Percentiles rank a stretch among this genome's conserved stretches.
Conservation (phyloP, 1,284 basidiomycete genomes). For the Fomitopsis palustris region DNA sequence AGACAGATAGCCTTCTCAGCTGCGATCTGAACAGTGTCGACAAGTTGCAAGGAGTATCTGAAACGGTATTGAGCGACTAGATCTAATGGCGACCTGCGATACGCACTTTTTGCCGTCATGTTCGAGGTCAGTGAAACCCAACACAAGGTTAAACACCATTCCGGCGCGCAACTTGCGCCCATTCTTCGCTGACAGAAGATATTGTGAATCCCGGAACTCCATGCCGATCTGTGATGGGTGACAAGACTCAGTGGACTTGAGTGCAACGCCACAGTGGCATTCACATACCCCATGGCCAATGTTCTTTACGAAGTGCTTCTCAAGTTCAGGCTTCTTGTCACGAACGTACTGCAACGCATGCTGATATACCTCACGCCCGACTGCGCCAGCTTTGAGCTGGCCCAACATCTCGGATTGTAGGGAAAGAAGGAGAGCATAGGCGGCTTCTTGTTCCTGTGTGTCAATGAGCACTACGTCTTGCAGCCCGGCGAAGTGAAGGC, state of each 20-base stretch:
- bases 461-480: neutral
- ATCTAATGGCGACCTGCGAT: neutral
- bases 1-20: conserved; percentile 67
- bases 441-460: conserved; percentile 80
- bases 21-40: conserved; percentile 86
- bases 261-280: neutral
- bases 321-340: conserved; percentile 79
- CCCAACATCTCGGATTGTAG: conserved; percentile 78
- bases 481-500: neutral
- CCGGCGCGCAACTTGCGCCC: conserved; percentile 65
- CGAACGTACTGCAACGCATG: conserved; percentile 72
- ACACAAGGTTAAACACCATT: conserved; percentile 84
- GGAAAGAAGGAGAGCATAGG: conserved; percentile 77
- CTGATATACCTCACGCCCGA: conserved; percentile 79
- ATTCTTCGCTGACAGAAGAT: conserved; percentile 83
- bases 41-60: conserved; percentile 88
- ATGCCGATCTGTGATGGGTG: conserved; percentile 70
- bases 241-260: neutral
- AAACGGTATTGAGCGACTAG: neutral
- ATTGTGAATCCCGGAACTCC: conserved; percentile 91
- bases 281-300: conserved; percentile 79
- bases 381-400: conserved; percentile 79
- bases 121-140: conserved; percentile 87
- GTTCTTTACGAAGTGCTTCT: conserved; percentile 85
- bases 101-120: conserved; percentile 73